Percentiles rank a stretch among this genome's conserved stretches.
These are phyloP conservation scores for Westerdykella aurantiaca DNA, from an alignment of 2,329 filamentous ascomycete genomes.

Conservation along the genomic window DNA sequence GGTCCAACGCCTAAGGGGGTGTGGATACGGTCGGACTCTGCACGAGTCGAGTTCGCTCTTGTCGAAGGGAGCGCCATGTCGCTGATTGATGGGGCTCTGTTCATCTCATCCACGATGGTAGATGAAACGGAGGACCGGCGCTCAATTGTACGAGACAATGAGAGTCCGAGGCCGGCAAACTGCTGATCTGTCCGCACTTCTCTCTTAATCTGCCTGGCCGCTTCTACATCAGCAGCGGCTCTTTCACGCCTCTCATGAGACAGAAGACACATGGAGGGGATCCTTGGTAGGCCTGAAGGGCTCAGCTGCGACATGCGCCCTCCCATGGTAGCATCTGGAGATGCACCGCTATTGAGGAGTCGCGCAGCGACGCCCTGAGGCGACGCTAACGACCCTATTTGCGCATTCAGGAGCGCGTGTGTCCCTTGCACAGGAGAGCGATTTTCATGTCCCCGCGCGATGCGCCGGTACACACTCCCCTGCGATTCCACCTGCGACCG, in stretches of 20 bases:
- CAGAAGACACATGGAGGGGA: constrained; percentile 36
- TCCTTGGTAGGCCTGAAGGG: constrained; percentile 29
- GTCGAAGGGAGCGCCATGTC: constrained; percentile 15
- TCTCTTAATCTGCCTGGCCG: constrained; percentile 9
- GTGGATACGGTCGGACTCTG: background rate
- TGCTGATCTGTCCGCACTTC: constrained; percentile 18
- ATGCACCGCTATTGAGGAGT: too few relatives aligned
- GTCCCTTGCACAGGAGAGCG: too few relatives aligned
- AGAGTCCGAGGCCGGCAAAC: constrained; percentile 30
- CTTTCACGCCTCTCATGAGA: constrained; percentile 29
- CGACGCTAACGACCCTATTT: too few relatives aligned
- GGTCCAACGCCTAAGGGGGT: constrained; percentile 15
- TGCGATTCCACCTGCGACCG: constrained; percentile 10
- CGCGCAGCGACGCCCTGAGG: too few relatives aligned
- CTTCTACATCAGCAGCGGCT: constrained; percentile 11
- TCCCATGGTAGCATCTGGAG: too few relatives aligned
- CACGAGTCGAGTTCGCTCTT: constrained; percentile 15
- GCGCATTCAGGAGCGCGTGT: too few relatives aligned
- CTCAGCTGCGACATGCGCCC: constrained; percentile 20
- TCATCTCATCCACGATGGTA: constrained; percentile 25
- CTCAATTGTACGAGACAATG: constrained; percentile 24
- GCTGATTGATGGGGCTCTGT: constrained; percentile 10
- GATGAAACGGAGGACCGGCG: constrained; percentile 27
- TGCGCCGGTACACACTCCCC: constrained; percentile 10
- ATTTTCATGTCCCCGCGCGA: too few relatives aligned